Conservation (phyloP, 192 early-diverging fungal species). For the Coemansia guatemalensis region DNA sequence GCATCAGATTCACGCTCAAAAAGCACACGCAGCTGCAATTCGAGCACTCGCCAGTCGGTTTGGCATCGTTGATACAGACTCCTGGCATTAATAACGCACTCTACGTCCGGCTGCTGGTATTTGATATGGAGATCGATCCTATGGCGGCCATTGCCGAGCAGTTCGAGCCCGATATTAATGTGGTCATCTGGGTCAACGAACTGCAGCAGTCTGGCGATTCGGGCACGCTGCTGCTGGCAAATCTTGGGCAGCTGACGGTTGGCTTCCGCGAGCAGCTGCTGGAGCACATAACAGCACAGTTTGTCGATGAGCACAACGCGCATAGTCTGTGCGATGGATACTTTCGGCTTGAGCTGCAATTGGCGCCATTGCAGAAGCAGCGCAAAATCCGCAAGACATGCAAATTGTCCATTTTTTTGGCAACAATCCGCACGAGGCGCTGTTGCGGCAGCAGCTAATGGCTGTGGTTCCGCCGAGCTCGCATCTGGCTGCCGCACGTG, state of each 20-base stretch:
- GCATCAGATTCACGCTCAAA: conserved; percentile 74
- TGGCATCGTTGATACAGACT: conserved; percentile 27
- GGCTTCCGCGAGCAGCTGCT: conserved; percentile 48
- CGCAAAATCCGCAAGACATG: conserved; percentile 60
- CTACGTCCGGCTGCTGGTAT: conserved; percentile 30
- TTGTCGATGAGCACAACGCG: conserved; percentile 31
- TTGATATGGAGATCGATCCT: conserved; percentile 36
- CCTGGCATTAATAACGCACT: conserved; percentile 14
- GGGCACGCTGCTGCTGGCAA: conserved; percentile 23
- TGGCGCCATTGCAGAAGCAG: conserved; percentile 59
- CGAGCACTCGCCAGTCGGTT: conserved; percentile 57
- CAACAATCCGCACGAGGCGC: conserved; percentile 57
- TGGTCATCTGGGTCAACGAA: conserved; percentile 56
- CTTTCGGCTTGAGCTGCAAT: conserved; percentile 55
- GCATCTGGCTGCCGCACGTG: conserved; percentile 31
- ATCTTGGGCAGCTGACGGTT: conserved; percentile 25
- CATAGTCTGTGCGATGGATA: conserved; percentile 45
- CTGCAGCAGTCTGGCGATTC: conserved; percentile 23
- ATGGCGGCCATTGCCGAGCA: conserved; percentile 45
- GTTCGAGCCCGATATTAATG: conserved; percentile 51
- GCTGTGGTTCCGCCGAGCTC: conserved; percentile 53
- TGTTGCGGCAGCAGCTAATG: conserved; percentile 56
- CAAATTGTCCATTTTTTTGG: conserved; percentile 72
- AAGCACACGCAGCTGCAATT: conserved; percentile 71
- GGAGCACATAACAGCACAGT: conserved; percentile 45